Evolutionary conservation across 129 eudicot genomes (phyloP).

Genomic region (Rutidosis leptorrhynchoides): DNA sequence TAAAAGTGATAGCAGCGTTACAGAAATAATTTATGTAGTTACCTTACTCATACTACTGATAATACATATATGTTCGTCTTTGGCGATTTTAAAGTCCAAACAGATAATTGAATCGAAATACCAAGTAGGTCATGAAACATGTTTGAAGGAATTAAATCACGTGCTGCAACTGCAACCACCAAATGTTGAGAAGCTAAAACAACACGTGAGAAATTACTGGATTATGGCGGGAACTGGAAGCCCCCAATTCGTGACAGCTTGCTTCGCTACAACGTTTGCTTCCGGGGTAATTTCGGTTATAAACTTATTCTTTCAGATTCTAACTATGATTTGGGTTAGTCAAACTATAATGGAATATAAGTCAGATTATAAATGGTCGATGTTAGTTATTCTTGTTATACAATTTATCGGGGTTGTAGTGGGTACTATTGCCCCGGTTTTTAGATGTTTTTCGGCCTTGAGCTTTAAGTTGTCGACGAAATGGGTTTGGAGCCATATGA

Average conservation of each 20-base stretch:
- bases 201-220: slow-evolving; percentile 7
- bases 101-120: slow-evolving; percentile 11
- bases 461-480: slow-evolving; percentile 1
- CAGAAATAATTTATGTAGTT: not conserved
- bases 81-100: slow-evolving; percentile 8
- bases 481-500: not conserved
- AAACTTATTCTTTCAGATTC: not conserved
- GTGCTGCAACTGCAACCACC: not conserved
- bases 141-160: slow-evolving; percentile 11
- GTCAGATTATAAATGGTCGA: slow-evolving; percentile 7
- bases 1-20: not conserved
- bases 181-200: not conserved
- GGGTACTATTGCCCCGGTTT: slow-evolving; percentile 11
- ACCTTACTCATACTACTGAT: slow-evolving; percentile 8
- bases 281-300: slow-evolving; percentile 7
- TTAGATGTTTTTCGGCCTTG: slow-evolving; percentile 12
- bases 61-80: slow-evolving; percentile 14
- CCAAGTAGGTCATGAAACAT: not conserved
- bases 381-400: not conserved
- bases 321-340: not conserved
- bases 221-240: slow-evolving; percentile 15
- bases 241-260: slow-evolving; percentile 12
- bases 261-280: slow-evolving; percentile 11
- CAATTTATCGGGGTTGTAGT: not conserved
- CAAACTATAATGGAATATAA: not conserved